phyloP scores from a whole-genome alignment of 2,329 filamentous ascomycete species.

The Elsinoe perseae region DNA sequence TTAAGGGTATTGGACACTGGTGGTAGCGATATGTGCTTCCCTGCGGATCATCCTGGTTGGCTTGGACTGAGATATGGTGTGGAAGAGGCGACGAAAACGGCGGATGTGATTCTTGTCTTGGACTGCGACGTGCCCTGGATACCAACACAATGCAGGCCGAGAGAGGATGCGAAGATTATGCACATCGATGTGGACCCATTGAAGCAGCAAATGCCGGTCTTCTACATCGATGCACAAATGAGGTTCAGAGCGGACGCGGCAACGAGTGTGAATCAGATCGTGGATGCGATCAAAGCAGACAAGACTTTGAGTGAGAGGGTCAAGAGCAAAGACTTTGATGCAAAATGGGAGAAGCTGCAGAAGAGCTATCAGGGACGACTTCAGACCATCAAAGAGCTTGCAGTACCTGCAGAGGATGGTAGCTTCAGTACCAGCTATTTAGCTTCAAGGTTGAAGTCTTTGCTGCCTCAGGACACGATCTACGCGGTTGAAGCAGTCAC shows the following conservation, averaged over 20 bases:
- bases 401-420: constrained; percentile 53
- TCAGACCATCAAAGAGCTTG: constrained; percentile 51
- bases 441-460: constrained; percentile 27
- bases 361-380: constrained; percentile 53
- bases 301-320: constrained; percentile 39
- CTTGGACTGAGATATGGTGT: constrained; percentile 62
- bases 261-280: constrained; percentile 61
- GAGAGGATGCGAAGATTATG: constrained; percentile 49
- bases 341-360: constrained; percentile 50
- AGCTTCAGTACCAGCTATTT: constrained; percentile 55
- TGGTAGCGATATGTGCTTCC: constrained; percentile 76
- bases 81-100: constrained; percentile 63
- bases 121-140: constrained; percentile 95
- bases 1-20: constrained; percentile 67
- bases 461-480: constrained; percentile 55
- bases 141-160: constrained; percentile 61
- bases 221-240: constrained; percentile 48
- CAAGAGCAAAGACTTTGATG: constrained; percentile 33
- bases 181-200: constrained; percentile 61
- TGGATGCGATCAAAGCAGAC: constrained; percentile 47
- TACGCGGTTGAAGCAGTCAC: constrained; percentile 75
- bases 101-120: constrained; percentile 76
- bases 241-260: constrained; percentile 46
- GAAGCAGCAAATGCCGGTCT: constrained; percentile 55
- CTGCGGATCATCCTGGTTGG: constrained; percentile 55